Evolutionary conservation across 2,329 filamentous ascomycete species (phyloP).

Genomic region (Paraphoma chrysanthemicola): DNA sequence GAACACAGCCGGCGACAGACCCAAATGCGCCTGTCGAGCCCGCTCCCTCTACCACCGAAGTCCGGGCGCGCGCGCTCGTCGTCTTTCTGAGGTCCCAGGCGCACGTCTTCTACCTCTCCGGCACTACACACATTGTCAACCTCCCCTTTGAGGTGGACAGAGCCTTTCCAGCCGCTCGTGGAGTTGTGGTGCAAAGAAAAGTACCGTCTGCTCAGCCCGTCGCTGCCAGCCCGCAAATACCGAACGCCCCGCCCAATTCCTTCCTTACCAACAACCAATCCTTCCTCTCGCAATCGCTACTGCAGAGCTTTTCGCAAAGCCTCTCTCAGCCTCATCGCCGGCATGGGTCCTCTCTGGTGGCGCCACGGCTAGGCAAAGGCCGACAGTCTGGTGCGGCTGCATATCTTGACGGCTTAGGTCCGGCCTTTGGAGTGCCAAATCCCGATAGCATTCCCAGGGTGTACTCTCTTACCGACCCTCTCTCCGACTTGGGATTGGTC

Average conservation of each 20-base stretch:
- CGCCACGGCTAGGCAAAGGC: slow-evolving; percentile 29
- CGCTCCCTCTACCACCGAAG: slow-evolving; percentile 27
- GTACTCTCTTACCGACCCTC: slow-evolving; percentile 83
- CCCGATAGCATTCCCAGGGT: slow-evolving; percentile 71
- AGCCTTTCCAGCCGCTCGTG: slow-evolving; percentile 81
- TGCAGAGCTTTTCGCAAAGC: slow-evolving; percentile 48
- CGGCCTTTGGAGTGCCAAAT: slow-evolving; percentile 27
- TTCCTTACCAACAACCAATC: slow-evolving; percentile 66
- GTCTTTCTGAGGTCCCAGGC: slow-evolving; percentile 92
- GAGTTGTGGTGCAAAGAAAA: slow-evolving; percentile 86
- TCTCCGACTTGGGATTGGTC: slow-evolving; percentile 84
- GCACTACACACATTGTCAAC: slow-evolving; percentile 86
- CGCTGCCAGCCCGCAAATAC: slow-evolving; percentile 49
- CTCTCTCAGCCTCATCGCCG: slow-evolving; percentile 41
- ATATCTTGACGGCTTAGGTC: slow-evolving; percentile 43
- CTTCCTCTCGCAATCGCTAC: slow-evolving; percentile 63
- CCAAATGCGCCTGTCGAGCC: slow-evolving; percentile 27
- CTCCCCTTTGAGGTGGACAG: slow-evolving; percentile 93
- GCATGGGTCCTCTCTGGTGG: slow-evolving; percentile 35
- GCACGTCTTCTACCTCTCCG: slow-evolving; percentile 89
- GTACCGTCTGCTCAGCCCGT: slow-evolving; percentile 58
- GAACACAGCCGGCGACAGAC: slow-evolving; percentile 41
- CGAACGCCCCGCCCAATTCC: slow-evolving; percentile 76
- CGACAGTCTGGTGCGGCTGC: slow-evolving; percentile 28
- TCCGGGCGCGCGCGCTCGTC: slow-evolving; percentile 69